Evolutionary conservation across 352 stramenopile genomes (phyloP), one percentile per base, ranked within the genome.

Genomic region (Globisporangium nunn): DNA sequence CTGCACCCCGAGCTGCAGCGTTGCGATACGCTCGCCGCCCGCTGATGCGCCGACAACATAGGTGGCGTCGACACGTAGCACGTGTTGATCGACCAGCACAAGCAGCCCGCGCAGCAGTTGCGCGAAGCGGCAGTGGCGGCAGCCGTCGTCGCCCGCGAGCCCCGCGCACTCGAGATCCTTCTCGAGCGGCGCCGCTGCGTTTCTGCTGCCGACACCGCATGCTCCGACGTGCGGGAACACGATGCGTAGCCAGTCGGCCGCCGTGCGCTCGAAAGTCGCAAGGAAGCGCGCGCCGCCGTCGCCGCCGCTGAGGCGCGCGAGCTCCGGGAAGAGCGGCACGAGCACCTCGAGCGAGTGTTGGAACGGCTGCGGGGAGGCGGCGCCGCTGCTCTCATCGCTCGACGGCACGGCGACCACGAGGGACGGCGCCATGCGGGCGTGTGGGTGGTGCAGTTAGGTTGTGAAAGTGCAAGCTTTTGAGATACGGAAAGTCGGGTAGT

Each of bases 81-180:
- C 29, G 2, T 56, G 50, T 23, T 54, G 58, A 63, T 85, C 71
- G 0, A 50, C 65, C 4, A 87, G 63, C 63, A 77, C 65, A n/a
- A 87, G n/a, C 17, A 85, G 29, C 10, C 51, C 61, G 18, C 52
- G 61, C 29, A 90, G 39, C 49, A 90, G 68, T 37, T 68, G 72
- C 50, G 71, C 66, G 56, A 75, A 87, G 55, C 70, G 57, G 62
- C 79, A 89, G 33, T 50, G 55, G 39, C 47, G 55, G 47, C 61
- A 77, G 33, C 76, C 78, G 43, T 54, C 78, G 43, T 54, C 65
- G 30, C 35, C 61, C 28, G 59, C 43, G n/a, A 56, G 62, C 46
- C 81, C 79, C 10, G 82, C 64, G 49, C 79, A 89, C 55, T 58
- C 59, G 28, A 86, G 66, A 47, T 73, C 62, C 50, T 77, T 75